Evolutionary conservation across 192 early-diverging fungal genomes (phyloP).

Genomic region (Lunasporangiospora selenospora): DNA sequence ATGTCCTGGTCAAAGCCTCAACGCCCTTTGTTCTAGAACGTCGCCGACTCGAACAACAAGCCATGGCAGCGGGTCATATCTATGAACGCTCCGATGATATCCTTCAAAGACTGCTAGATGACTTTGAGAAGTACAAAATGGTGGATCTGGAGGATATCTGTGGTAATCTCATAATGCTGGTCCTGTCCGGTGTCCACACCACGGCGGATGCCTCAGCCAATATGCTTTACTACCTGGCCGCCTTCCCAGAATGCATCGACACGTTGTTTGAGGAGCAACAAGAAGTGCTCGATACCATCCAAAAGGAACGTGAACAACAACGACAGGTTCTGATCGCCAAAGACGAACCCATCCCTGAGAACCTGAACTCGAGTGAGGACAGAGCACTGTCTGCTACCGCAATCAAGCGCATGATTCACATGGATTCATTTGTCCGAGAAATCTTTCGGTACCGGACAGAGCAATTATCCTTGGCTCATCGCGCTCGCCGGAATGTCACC

Average conservation of each 20-base stretch:
- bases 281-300: slow-evolving; percentile 19
- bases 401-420: slow-evolving; percentile 46
- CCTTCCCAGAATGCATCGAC: slow-evolving; percentile 21
- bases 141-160: slow-evolving; percentile 39
- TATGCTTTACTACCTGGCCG: slow-evolving; percentile 40
- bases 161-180: slow-evolving; percentile 30
- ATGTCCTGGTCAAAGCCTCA: slow-evolving; percentile 2
- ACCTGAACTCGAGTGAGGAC: slow-evolving; percentile 32
- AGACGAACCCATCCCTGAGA: slow-evolving; percentile 19
- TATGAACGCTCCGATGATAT: slow-evolving; percentile 44
- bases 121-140: slow-evolving; percentile 35
- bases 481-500: slow-evolving; percentile 14
- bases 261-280: slow-evolving; percentile 46
- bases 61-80: not conserved
- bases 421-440: slow-evolving; percentile 52
- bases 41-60: slow-evolving; percentile 20
- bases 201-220: slow-evolving; percentile 35
- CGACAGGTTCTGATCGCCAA: slow-evolving; percentile 11
- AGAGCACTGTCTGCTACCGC: slow-evolving; percentile 11
- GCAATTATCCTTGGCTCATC: slow-evolving; percentile 20
- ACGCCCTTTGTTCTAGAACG: slow-evolving; percentile 29
- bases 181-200: slow-evolving; percentile 44
- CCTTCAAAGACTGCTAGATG: slow-evolving; percentile 41
- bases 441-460: slow-evolving; percentile 32
- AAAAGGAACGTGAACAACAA: slow-evolving; percentile 16